Conservation (phyloP, 2,329 filamentous ascomycete species). For the Xylariaceae sp. region DNA sequence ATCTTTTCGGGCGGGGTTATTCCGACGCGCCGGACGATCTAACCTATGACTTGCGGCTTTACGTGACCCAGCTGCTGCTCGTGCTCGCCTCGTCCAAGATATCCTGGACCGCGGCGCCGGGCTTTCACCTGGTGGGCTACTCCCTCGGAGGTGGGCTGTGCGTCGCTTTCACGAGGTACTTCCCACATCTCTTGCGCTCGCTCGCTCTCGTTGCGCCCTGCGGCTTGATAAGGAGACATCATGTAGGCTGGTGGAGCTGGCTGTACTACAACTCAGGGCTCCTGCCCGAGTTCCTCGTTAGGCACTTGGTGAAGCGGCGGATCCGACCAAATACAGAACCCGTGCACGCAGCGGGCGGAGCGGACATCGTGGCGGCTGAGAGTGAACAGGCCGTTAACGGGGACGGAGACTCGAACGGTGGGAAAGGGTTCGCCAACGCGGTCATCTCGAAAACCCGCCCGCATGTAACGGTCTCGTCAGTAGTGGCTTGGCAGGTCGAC, state of each 20-base stretch:
- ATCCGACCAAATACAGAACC: slow-evolving; percentile 32
- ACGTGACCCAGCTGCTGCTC: slow-evolving; percentile 68
- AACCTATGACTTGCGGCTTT: slow-evolving; percentile 68
- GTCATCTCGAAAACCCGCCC: slow-evolving; percentile 58
- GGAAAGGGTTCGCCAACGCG: slow-evolving; percentile 51
- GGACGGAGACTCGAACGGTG: slow-evolving; percentile 47
- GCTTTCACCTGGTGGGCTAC: slow-evolving; percentile 78
- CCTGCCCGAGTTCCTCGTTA: slow-evolving; percentile 64
- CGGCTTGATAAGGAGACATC: slow-evolving; percentile 68
- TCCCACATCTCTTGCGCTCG: slow-evolving; percentile 67
- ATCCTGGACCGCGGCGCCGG: slow-evolving; percentile 54
- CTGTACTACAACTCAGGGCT: slow-evolving; percentile 66
- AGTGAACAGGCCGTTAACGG: slow-evolving; percentile 33
- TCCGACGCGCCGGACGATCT: slow-evolving; percentile 68
- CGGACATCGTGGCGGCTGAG: slow-evolving; percentile 35
- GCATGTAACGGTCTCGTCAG: slow-evolving; percentile 62
- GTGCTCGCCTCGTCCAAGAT: slow-evolving; percentile 68
- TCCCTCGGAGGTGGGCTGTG: slow-evolving; percentile 79
- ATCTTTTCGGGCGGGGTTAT: slow-evolving; percentile 79
- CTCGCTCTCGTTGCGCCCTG: slow-evolving; percentile 71
- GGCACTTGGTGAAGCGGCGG: slow-evolving; percentile 43
- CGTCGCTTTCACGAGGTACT: slow-evolving; percentile 71
- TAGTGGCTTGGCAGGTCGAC: slow-evolving; percentile 73
- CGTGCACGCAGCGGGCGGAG: not conserved
- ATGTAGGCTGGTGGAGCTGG: slow-evolving; percentile 65